Base-by-base conservation (phyloP, 2,329 filamentous ascomycete species). In the Harringtonia aguacate region DNA sequence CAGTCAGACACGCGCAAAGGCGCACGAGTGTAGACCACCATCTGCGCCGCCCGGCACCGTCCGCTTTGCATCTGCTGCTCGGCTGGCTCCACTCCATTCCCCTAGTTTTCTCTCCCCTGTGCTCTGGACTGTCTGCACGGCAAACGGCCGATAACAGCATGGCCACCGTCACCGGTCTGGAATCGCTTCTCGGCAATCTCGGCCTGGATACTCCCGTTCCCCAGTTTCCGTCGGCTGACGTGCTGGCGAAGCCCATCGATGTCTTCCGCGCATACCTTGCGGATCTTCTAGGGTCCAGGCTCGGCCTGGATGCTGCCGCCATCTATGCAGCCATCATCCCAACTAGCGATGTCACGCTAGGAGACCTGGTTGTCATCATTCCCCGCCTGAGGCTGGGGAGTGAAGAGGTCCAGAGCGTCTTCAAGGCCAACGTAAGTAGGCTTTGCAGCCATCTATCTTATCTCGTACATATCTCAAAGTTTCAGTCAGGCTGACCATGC, bases 181-280 rank as follows among this genome's bases (percentile, higher is more conserved):
- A 83, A 63, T 30, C 79, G 69, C 42, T 81, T 71, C 39, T 80
- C 63, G 0, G 74, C 72, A 47, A 80, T 53, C 3, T 79, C 72
- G 0, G 77, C 66, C 68, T 62, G 44, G 46, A 61, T 48, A 34
- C 63, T 43, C 45, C 58, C 48, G 44, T 65, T 44, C 54, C 65
- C 47, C 47, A 58, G 56, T 53, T 58, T 53, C 45, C 22, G 7
- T 15, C 21, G 13, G 49, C 51, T n/a, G 46, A 53, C 38, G 42
- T 53, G 14, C 46, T 57, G 40, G 43, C 44, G 21, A 49, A 48
- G 21, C 59, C 59, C 0, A 52, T 56, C 3, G 58, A 62, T 17
- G 56, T 61, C 12, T 61, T 58, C 38, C 53, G 57, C 2, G 47
- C 48, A 0, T 58, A 57, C 28, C 48, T 61, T 2, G 58, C 58